Conservation (phyloP, 345 rosid genomes). For the Lepidium africanum region DNA sequence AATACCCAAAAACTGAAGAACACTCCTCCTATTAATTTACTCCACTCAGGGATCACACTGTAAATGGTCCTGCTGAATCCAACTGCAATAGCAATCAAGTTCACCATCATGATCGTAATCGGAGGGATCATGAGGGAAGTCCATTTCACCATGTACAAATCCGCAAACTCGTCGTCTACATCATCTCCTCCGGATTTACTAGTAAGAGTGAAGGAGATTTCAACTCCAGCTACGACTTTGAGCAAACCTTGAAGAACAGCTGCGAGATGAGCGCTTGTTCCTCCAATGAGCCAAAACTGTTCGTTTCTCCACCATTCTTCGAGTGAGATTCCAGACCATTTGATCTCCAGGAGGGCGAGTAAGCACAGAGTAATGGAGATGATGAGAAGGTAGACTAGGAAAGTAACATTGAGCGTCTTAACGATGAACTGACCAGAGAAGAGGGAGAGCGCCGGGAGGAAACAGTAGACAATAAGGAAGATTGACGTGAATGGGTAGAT, state of each 20-base stretch:
- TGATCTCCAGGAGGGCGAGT: conserved; percentile 86
- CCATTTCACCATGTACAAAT: conserved; percentile 79
- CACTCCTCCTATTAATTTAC: conserved; percentile 78
- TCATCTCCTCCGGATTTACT: conserved; percentile 88
- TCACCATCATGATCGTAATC: conserved; percentile 84
- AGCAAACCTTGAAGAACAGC: conserved; percentile 91
- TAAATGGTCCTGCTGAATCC: conserved; percentile 91
- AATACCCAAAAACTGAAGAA: conserved; percentile 99
- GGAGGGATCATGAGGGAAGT: conserved; percentile 91
- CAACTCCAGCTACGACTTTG: conserved; percentile 89
- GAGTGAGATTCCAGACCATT: conserved; percentile 89
- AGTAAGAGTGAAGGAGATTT: conserved; percentile 87
- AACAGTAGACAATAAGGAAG: conserved; percentile 93
- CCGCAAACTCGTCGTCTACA: conserved; percentile 87
- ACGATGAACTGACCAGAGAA: conserved; percentile 98
- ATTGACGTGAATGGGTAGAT: conserved; percentile 95
- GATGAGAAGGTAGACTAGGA: conserved; percentile 71
- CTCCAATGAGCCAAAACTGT: conserved; percentile 97
- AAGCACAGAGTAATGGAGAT: conserved; percentile 70
- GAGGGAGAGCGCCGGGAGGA: conserved; percentile 91
- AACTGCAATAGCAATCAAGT: conserved; percentile 83
- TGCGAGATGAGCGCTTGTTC: conserved; percentile 94
- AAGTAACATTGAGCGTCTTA: conserved; percentile 67
- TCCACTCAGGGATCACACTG: conserved; percentile 83
- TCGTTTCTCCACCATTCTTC: conserved; percentile 99